phyloP scores from a whole-genome alignment of 2,329 filamentous ascomycete species.

The Waltergamsia citrina region DNA sequence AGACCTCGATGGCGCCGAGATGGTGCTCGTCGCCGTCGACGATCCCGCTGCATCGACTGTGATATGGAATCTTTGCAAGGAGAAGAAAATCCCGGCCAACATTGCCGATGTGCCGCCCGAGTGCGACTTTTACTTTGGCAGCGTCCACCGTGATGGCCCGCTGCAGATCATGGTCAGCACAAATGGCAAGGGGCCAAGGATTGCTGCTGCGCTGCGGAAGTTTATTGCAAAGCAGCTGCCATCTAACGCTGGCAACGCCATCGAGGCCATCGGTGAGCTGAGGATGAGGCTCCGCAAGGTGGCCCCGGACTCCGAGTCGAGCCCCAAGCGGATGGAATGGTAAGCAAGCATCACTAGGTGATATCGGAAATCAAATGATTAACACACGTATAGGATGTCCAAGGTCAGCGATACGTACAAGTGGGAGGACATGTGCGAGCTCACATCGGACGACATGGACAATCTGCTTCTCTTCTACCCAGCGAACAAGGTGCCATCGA shows the following conservation, averaged over 20 bases:
- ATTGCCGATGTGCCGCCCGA: slow-evolving; percentile 95
- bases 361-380: too few species aligned
- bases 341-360: too few species aligned
- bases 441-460: slow-evolving; percentile 80
- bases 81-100: slow-evolving; percentile 76
- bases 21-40: slow-evolving; percentile 91
- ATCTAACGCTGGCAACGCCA: slow-evolving; percentile 71
- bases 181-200: slow-evolving; percentile 87
- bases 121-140: slow-evolving; percentile 98
- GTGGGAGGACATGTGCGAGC: slow-evolving; percentile 73
- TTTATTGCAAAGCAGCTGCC: slow-evolving; percentile 74
- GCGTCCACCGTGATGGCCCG: slow-evolving; percentile 87
- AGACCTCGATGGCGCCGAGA: slow-evolving; percentile 74
- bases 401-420: slow-evolving; percentile 81
- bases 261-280: slow-evolving; percentile 73
- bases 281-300: slow-evolving; percentile 69
- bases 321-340: slow-evolving; percentile 87
- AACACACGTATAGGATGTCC: slow-evolving; percentile 67
- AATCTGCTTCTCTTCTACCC: slow-evolving; percentile 68
- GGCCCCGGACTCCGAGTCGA: slow-evolving; percentile 63
- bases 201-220: slow-evolving; percentile 78
- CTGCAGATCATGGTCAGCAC: slow-evolving; percentile 98
- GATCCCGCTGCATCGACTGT: slow-evolving; percentile 82
- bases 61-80: slow-evolving; percentile 91
- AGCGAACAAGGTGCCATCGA: slow-evolving; percentile 41